Base-by-base conservation (phyloP, 805 yeast genomes). In the Osmozyma mogii region DNA sequence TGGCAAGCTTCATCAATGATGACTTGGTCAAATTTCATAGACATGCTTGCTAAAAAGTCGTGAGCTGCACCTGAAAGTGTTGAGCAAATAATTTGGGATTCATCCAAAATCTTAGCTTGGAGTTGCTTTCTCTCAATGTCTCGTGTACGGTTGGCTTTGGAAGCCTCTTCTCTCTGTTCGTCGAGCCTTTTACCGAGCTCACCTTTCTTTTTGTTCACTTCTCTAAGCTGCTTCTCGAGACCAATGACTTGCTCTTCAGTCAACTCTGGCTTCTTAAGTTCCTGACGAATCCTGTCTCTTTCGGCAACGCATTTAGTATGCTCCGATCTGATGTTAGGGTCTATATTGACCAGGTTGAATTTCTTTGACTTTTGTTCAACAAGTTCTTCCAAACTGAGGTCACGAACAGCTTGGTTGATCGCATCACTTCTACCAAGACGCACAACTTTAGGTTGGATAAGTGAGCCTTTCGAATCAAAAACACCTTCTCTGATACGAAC, bases 1-100 rank as follows among this genome's bases (percentile, higher is more conserved):
- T 89, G 98, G 43, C 96, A 94, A 2, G 98, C 98, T 54, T 89
- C 98, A 61, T 89, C 98, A 37, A 89, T 79, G 29, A 89, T 78
- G 2, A 92, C 96, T 4, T 94, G 84, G 28, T 83, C 94, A 50
- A 92, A 89, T 24, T 72, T 71, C 46, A 85, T 69, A 7, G 85
- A 76, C 49, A 89, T 58, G 24, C 76, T 68, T 0, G 85, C 76
- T 23, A 89, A 65, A 36, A 85, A 74, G 38, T 84, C 92, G 58
- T 87, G 95, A 0, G 97, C 96, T 4, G 96, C 75, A 17, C 96
- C 97, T 0, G 96, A 88, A 19, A 89, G 61, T 0, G 98, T 89
- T 0, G 96, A 70, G 48, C 97, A 92, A 11, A 89, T 82, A 26
- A 92, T 76, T 37, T 88, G 84, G 10, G 96, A 87, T 9, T 72